Percentiles rank a stretch among this genome's conserved stretches.
These are phyloP conservation scores for Chytriomyces confervae DNA, from an alignment of 192 early-diverging fungal species.

Conservation along the genomic window DNA sequence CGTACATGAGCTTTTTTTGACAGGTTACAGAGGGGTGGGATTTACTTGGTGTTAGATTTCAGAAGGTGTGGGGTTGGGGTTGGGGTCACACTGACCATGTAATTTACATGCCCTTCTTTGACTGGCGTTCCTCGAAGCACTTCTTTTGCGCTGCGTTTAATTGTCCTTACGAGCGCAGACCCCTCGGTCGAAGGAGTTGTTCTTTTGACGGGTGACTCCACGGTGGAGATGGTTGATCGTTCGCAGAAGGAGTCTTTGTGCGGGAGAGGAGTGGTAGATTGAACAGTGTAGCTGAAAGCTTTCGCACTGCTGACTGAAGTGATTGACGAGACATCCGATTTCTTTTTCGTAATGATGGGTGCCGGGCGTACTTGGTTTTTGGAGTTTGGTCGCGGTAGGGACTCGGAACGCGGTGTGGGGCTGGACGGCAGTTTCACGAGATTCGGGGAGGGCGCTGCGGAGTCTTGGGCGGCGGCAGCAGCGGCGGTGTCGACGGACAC, in stretches of 20 bases:
- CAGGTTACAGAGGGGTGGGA: not conserved
- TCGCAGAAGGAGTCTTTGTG: too few relatives aligned
- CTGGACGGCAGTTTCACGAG: not conserved
- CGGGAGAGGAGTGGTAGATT: too few relatives aligned
- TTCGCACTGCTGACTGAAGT: not conserved
- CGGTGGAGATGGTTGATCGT: too few relatives aligned
- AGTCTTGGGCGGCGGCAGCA: too few relatives aligned
- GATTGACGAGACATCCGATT: not conserved
- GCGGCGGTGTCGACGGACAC: too few relatives aligned
- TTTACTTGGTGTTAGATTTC: too few relatives aligned
- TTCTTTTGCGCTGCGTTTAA: not conserved
- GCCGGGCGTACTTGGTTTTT: not conserved
- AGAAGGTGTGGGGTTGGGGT: not conserved
- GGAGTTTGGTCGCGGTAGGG: not conserved
- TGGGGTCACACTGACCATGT: slow-evolving; percentile 50
- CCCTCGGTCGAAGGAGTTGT: not conserved
- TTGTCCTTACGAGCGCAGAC: not conserved
- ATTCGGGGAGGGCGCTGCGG: not conserved
- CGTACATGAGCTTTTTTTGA: slow-evolving; percentile 79
- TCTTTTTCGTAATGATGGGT: not conserved
- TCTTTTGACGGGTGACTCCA: too few relatives aligned
- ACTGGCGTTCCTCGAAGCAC: slow-evolving; percentile 50
- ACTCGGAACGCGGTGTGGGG: not conserved
- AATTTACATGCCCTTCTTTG: slow-evolving; percentile 93
- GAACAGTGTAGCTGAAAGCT: not conserved